Base-by-base conservation (phyloP, 768 basidiomycete species). In the Amanita jacksonii region DNA sequence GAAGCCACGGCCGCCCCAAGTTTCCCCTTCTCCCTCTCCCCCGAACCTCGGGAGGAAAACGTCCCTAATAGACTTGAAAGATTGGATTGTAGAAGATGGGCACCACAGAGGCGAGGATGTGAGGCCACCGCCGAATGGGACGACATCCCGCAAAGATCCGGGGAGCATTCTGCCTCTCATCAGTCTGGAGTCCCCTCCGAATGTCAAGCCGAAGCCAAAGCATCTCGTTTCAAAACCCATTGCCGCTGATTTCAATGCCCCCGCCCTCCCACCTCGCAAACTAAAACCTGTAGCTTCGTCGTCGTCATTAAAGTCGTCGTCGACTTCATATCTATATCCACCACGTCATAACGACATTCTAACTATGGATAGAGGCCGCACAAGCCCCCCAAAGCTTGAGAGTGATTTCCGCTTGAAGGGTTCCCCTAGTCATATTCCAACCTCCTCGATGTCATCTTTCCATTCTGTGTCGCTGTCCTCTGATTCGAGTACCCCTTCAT, bases 391-490 rank as follows among this genome's bases (percentile, higher is more conserved):
- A 36, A 65, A 62, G 47, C 61, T 59, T 46, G 63, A 62, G 41
- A 50, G 58, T 24, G 60, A 57, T 50, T 57, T 59, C 15, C 68
- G 62, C 41, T 58, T 65, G 12, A 53, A 54, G 32, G 51, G 50
- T 47, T 58, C 56, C 32, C 48, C 60, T 13, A 65, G 69, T 32
- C 84, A 87, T 56, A 72, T 65, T 4, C 72, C 75, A 4, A 73
- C 72, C 2, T 84, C 83, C 1, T 88, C 85, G 38, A 73, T 85
- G 30, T 87, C 85, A 2, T 88, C 85, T 22, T 86, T 89, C 49
- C 84, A 86, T 52, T 86, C 85, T 2, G 81, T 88, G 19, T 88
- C 85, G 1, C 70, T 88, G 13, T 87, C 85, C 1, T 82, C 81
- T 5, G 79, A 69, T 47, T 58, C 66, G 13, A 62, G 62, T 46